A percentile compares a stretch with the other conserved stretches of the same genome.
Conservation (phyloP, 805 yeast genomes). For the Candida silvicultrix region DNA sequence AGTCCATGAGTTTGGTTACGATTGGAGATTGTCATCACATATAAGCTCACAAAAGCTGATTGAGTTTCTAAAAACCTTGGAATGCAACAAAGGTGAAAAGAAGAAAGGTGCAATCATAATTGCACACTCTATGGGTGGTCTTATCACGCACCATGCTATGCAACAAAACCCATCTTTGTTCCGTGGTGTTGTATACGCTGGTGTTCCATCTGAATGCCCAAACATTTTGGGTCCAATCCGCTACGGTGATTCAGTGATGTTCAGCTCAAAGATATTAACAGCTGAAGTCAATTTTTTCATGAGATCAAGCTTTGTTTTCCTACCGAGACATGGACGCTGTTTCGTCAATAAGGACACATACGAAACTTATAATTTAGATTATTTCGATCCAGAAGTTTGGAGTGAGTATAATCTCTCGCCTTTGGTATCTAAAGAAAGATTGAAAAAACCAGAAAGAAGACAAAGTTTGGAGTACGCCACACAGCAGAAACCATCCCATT, state of each 20-base stretch:
- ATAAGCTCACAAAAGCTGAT: constrained; percentile 45
- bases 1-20: constrained; percentile 81
- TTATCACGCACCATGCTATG: constrained; percentile 75
- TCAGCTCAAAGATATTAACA: constrained; percentile 69
- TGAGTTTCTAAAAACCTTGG: constrained; percentile 38
- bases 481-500: constrained; percentile 2
- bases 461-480: constrained; percentile 5
- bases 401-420: constrained; percentile 70
- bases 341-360: constrained; percentile 59
- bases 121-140: constrained; percentile 94
- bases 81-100: constrained; percentile 31
- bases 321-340: constrained; percentile 71
- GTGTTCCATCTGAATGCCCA: constrained; percentile 78
- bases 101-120: constrained; percentile 63
- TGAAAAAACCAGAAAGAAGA: neutral
- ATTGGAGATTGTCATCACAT: constrained; percentile 79
- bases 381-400: constrained; percentile 79
- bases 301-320: constrained; percentile 76
- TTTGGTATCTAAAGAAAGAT: constrained; percentile 40
- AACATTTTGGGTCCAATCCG: constrained; percentile 83
- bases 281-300: constrained; percentile 81
- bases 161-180: constrained; percentile 61
- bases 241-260: constrained; percentile 72
- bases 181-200: constrained; percentile 74
- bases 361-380: constrained; percentile 60